These are phyloP conservation scores for Neltuma alba DNA, from an alignment of 306 rosid genomes.

Conservation along the genomic window DNA sequence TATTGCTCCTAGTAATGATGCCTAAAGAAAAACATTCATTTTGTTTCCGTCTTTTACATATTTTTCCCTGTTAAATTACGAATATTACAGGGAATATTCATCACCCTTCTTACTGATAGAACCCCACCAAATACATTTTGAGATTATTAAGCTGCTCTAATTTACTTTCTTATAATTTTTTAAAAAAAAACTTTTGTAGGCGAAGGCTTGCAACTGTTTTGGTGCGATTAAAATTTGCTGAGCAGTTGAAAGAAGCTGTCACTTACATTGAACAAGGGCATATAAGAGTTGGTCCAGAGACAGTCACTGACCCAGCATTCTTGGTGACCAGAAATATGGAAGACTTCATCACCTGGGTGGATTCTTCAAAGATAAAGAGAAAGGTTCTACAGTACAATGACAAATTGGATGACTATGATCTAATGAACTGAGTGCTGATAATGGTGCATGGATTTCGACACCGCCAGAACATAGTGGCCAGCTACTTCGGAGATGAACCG, in stretches of 20 bases:
- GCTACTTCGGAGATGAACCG: background rate
- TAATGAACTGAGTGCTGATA: constrained; percentile 51
- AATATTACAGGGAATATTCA: background rate
- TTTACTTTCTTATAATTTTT: no score
- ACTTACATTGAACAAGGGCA: constrained; percentile 97
- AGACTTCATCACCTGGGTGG: constrained; percentile 93
- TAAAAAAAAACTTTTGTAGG: constrained; percentile 40
- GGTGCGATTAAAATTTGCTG: constrained; percentile 77
- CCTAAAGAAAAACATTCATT: background rate
- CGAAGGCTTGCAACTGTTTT: constrained; percentile 82
- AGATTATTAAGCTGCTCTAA: background rate
- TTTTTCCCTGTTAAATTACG: background rate
- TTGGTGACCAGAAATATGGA: constrained; percentile 90
- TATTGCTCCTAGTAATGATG: background rate
- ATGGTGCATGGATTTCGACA: background rate
- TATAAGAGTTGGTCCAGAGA: constrained; percentile 80
- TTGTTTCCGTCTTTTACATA: background rate
- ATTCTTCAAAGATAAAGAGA: constrained; percentile 86
- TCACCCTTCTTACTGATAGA: background rate
- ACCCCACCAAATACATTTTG: background rate
- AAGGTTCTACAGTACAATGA: constrained; percentile 82
- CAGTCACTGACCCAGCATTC: constrained; percentile 85
- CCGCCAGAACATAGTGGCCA: background rate
- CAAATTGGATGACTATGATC: constrained; percentile 86
- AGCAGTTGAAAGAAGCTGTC: constrained; percentile 84